phyloP scores from a whole-genome alignment of 768 basidiomycete genomes.

The Mrakia gelida region DNA sequence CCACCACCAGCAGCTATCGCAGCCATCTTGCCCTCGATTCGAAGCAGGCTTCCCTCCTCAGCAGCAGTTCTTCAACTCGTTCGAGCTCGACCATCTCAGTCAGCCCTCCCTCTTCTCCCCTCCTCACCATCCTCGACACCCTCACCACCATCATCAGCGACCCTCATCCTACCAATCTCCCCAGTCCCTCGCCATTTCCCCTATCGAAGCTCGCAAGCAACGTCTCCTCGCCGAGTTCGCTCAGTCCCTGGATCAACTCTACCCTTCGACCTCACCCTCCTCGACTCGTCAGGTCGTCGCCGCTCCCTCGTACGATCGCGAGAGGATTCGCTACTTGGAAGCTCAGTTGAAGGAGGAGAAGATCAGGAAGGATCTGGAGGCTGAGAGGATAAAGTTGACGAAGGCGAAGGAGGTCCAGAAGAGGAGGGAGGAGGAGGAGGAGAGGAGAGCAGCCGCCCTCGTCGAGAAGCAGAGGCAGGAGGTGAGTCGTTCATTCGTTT shows the following conservation, averaged over 20 bases:
- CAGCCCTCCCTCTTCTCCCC: background rate
- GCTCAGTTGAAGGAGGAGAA: background rate
- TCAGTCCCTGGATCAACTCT: background rate
- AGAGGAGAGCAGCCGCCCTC: background rate
- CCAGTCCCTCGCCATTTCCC: background rate
- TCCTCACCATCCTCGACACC: background rate
- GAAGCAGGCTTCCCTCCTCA: background rate
- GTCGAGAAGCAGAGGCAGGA: background rate
- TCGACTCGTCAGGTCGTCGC: background rate
- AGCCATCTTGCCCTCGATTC: background rate
- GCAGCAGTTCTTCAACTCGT: background rate
- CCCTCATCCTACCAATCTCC: background rate
- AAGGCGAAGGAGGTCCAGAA: background rate
- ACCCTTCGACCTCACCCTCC: background rate
- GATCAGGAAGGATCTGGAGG: background rate
- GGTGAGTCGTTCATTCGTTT: background rate
- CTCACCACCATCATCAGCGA: background rate
- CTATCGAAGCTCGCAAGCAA: slow-evolving; percentile 7
- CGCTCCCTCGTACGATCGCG: background rate
- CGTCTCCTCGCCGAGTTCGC: slow-evolving; percentile 10
- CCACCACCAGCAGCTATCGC: background rate
- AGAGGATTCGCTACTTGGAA: background rate
- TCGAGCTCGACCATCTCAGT: background rate
- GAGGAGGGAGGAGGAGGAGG: background rate
- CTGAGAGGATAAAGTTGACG: background rate